Percentiles rank a stretch among this genome's conserved stretches.
Evolutionary conservation across 768 basidiomycete species (phyloP).

Genomic region (Boletus rex-veris): DNA sequence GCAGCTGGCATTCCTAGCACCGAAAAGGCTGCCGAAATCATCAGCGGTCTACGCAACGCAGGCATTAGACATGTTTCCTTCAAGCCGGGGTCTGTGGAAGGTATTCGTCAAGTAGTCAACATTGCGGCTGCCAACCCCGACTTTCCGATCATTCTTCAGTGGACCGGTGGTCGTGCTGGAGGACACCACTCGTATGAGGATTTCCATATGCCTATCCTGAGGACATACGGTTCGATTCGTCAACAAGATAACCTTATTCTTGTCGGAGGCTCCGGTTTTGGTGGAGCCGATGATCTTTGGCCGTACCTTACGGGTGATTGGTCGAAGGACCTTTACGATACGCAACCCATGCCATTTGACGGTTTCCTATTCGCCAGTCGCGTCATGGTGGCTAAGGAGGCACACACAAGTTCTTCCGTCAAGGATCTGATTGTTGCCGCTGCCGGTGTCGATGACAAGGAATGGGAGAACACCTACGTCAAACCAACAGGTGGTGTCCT

Average conservation of each 20-base stretch:
- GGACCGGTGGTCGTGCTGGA: slow-evolving; percentile 98
- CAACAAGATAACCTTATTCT: slow-evolving; percentile 85
- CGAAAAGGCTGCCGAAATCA: slow-evolving; percentile 97
- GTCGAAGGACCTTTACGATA: slow-evolving; percentile 75
- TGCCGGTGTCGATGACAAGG: slow-evolving; percentile 81
- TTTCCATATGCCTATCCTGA: slow-evolving; percentile 92
- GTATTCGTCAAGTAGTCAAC: slow-evolving; percentile 94
- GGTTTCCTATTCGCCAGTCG: slow-evolving; percentile 95
- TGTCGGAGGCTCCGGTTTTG: slow-evolving; percentile 94
- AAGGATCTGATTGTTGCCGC: slow-evolving; percentile 97
- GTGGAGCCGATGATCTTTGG: slow-evolving; percentile 92
- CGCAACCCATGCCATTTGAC: slow-evolving; percentile 97
- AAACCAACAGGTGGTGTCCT: slow-evolving; percentile 95
- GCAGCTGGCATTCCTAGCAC: slow-evolving; percentile 96
- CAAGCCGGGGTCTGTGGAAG: slow-evolving; percentile 98
- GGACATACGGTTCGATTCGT: slow-evolving; percentile 88
- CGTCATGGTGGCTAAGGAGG: slow-evolving; percentile 99
- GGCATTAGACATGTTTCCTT: slow-evolving; percentile 97
- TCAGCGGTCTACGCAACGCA: slow-evolving; percentile 69
- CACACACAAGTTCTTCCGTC: slow-evolving; percentile 90
- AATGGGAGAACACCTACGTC: slow-evolving; percentile 93
- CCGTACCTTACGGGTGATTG: slow-evolving; percentile 97
- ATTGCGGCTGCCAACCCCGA: slow-evolving; percentile 92
- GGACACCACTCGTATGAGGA: slow-evolving; percentile 99
- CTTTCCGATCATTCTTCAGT: slow-evolving; percentile 97